These are phyloP conservation scores for Angophora floribunda DNA, from an alignment of 345 rosid genomes.

Conservation along the genomic window DNA sequence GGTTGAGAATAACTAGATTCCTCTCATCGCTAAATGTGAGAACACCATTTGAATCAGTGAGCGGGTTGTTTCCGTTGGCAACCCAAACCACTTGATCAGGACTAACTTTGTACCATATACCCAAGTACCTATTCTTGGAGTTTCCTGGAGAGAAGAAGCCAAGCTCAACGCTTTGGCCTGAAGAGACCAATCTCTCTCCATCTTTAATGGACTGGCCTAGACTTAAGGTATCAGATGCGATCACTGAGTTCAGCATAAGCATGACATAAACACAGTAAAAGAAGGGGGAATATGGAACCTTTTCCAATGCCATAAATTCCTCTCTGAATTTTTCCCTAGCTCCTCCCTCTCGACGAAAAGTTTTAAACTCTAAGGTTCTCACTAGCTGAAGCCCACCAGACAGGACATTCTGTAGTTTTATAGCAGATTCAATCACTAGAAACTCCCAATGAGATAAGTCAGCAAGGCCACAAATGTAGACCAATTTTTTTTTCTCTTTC, in stretches of 20 bases:
- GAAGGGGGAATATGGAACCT: too few species aligned
- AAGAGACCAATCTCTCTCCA: neutral
- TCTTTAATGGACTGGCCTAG: neutral
- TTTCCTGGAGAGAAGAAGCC: slow-evolving; percentile 7
- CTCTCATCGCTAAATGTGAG: slow-evolving; percentile 6
- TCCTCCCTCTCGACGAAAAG: too few species aligned
- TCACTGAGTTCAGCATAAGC: neutral
- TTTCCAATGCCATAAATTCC: too few species aligned
- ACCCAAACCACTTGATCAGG: slow-evolving; percentile 17
- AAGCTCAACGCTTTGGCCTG: neutral
- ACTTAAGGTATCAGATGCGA: neutral
- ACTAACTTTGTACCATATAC: slow-evolving; percentile 21
- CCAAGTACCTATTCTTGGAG: slow-evolving; percentile 11
- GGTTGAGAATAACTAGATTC: slow-evolving; percentile 1
- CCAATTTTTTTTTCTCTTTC: too few species aligned
- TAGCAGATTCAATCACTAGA: too few species aligned
- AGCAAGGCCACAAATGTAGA: too few species aligned
- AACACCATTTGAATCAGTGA: neutral
- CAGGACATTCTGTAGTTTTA: too few species aligned
- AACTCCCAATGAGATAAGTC: too few species aligned
- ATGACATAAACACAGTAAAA: neutral
- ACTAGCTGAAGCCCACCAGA: too few species aligned
- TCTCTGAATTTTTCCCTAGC: neutral
- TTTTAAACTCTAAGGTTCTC: neutral
- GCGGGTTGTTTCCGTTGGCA: slow-evolving; percentile 21